Percentiles rank a stretch among this genome's conserved stretches.
phyloP scores from a whole-genome alignment of 306 rosid genomes.

The Vigna unguiculata region DNA sequence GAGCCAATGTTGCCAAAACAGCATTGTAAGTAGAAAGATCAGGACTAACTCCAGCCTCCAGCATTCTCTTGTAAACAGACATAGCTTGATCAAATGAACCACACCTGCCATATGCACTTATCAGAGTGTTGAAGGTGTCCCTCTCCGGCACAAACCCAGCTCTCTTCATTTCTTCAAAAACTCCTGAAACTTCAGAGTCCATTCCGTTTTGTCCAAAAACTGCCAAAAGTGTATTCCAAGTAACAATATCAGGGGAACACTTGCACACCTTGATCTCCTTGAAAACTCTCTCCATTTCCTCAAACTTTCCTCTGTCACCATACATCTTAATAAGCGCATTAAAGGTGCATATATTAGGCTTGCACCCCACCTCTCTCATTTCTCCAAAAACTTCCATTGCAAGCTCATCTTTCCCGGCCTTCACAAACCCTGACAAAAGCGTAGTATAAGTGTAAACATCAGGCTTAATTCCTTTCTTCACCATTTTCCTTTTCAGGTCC shows the following conservation, averaged over 20 bases:
- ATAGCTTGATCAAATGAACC: slow-evolving; percentile 78
- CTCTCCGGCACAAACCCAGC: slow-evolving; percentile 88
- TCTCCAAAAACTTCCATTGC: slow-evolving; percentile 70
- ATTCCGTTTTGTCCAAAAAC: slow-evolving; percentile 89
- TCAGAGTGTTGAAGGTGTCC: slow-evolving; percentile 84
- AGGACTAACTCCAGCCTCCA: slow-evolving; percentile 81
- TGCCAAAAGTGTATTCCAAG: slow-evolving; percentile 87
- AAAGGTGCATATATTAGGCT: slow-evolving; percentile 86
- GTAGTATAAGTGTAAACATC: slow-evolving; percentile 87
- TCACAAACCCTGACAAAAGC: slow-evolving; percentile 79
- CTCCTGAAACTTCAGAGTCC: slow-evolving; percentile 77
- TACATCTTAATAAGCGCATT: slow-evolving; percentile 89
- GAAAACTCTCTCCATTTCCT: slow-evolving; percentile 77
- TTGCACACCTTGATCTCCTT: slow-evolving; percentile 68
- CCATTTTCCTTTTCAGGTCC: slow-evolving; percentile 65
- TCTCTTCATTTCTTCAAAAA: slow-evolving; percentile 84
- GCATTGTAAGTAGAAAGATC: slow-evolving; percentile 89
- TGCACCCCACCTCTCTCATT: slow-evolving; percentile 77
- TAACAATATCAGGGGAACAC: slow-evolving; percentile 76
- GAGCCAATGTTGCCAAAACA: slow-evolving; percentile 89
- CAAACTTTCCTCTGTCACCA: slow-evolving; percentile 79
- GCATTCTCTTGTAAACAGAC: slow-evolving; percentile 72
- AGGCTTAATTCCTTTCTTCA: slow-evolving; percentile 71
- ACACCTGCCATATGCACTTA: slow-evolving; percentile 83
- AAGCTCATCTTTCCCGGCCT: slow-evolving; percentile 69